Conservation (phyloP, 2,329 filamentous ascomycete genomes). For the Neocucurbitaria cava region DNA sequence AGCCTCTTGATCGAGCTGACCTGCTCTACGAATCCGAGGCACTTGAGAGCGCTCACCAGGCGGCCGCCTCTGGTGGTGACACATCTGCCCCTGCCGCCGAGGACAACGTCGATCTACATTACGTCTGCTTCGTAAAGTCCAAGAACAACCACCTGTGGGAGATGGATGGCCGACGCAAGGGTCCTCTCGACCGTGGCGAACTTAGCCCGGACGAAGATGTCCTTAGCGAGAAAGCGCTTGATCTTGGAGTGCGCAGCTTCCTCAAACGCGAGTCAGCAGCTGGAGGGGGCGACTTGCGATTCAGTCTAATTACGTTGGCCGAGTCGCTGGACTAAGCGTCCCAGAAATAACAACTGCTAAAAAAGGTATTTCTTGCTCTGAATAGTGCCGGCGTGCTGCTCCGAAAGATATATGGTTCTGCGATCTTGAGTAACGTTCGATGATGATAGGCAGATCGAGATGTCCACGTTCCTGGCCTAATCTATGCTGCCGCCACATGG, state of each 20-base stretch:
- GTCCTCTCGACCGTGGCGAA: conserved; percentile 69
- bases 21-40: conserved; percentile 78
- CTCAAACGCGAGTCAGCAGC: conserved; percentile 63
- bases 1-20: conserved; percentile 69
- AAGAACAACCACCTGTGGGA: conserved; percentile 76
- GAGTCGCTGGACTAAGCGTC: conserved; percentile 59
- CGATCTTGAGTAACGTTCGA: background rate
- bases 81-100: conserved; percentile 78
- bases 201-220: conserved; percentile 56
- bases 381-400: background rate
- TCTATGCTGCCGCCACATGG: background rate
- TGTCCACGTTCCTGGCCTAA: background rate
- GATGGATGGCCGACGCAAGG: conserved; percentile 76
- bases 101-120: conserved; percentile 91
- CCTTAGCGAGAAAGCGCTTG: conserved; percentile 73
- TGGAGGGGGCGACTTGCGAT: conserved; percentile 65
- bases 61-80: conserved; percentile 78
- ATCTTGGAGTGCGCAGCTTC: conserved; percentile 70
- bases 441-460: background rate
- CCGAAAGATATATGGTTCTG: background rate
- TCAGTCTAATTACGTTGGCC: conserved; percentile 68
- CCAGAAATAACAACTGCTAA: background rate
- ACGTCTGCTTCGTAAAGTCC: conserved; percentile 90
- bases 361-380: background rate
- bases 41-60: conserved; percentile 79